A percentile compares a stretch with the other conserved stretches of the same genome.
Evolutionary conservation across 2,329 filamentous ascomycete species (phyloP).

Genomic region (Monosporascus sp.): DNA sequence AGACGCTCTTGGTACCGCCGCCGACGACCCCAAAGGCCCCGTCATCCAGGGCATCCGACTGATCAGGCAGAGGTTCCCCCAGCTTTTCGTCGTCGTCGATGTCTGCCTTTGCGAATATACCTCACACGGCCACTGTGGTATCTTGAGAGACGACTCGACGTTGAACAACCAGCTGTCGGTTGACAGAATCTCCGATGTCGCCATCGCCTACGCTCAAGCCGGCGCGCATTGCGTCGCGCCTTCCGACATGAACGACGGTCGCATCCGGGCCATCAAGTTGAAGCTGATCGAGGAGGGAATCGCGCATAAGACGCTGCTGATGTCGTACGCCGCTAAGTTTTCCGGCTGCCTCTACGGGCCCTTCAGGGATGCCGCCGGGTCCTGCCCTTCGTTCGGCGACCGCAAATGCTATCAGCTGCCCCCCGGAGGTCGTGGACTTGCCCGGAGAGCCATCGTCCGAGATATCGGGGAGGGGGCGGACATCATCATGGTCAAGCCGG

Average conservation of each 20-base stretch:
- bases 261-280: slow-evolving; percentile 94
- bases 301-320: slow-evolving; percentile 83
- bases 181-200: slow-evolving; percentile 93
- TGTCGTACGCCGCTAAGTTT: slow-evolving; percentile 99
- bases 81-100: slow-evolving; percentile 85
- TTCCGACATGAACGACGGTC: slow-evolving; percentile 98
- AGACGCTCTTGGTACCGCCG: slow-evolving; percentile 84
- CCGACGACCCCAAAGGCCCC: slow-evolving; percentile 88
- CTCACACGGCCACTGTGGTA: slow-evolving; percentile 94
- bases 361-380: slow-evolving; percentile 94
- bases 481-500: slow-evolving; percentile 99
- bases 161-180: slow-evolving; percentile 92
- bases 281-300: slow-evolving; percentile 95
- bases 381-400: slow-evolving; percentile 86
- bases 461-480: slow-evolving; percentile 94
- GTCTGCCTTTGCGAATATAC: slow-evolving; percentile 99
- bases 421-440: slow-evolving; percentile 84
- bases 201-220: slow-evolving; percentile 91
- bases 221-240: slow-evolving; percentile 96
- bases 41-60: slow-evolving; percentile 85
- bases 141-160: slow-evolving; percentile 84
- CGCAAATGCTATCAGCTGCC: slow-evolving; percentile 96
- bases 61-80: slow-evolving; percentile 77
- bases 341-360: slow-evolving; percentile 94
- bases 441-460: slow-evolving; percentile 80